A percentile compares a stretch with the other conserved stretches of the same genome.
phyloP scores from a whole-genome alignment of 1,284 basidiomycete species.

The Apiotrichum domesticum region DNA sequence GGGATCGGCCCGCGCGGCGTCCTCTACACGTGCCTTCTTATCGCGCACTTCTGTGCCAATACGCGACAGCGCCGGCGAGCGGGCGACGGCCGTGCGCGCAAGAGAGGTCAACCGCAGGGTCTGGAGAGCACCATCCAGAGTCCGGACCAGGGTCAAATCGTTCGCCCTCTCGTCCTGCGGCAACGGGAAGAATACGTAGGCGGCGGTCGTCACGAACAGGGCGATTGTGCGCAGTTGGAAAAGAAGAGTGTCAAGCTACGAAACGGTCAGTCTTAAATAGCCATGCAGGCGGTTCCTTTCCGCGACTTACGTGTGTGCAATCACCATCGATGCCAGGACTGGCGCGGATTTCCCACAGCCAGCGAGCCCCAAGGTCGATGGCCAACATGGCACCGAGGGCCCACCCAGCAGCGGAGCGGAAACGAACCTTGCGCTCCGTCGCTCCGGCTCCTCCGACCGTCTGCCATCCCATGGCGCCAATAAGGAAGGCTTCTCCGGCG shows the following conservation, averaged over 20 bases:
- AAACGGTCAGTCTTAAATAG: background rate
- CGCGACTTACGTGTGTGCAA: conserved; percentile 29
- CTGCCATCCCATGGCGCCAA: conserved; percentile 24
- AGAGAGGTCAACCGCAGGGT: conserved; percentile 20
- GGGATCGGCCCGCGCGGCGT: background rate
- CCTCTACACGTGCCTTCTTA: conserved; percentile 1
- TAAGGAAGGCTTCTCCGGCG: conserved; percentile 15
- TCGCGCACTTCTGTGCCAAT: background rate
- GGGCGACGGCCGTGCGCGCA: conserved; percentile 16
- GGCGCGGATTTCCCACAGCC: conserved; percentile 22
- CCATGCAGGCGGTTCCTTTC: background rate
- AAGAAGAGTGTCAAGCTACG: conserved; percentile 26
- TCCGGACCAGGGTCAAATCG: background rate
- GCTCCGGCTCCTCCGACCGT: conserved; percentile 16
- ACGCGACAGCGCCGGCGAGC: conserved; percentile 9
- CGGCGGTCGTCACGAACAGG: conserved; percentile 23
- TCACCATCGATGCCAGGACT: conserved; percentile 20
- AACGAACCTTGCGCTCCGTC: conserved; percentile 13
- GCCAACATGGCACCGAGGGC: conserved; percentile 10
- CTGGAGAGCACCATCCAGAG: conserved; percentile 10
- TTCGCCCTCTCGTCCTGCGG: background rate
- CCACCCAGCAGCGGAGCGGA: conserved; percentile 20
- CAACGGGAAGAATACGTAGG: conserved; percentile 30
- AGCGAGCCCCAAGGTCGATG: conserved; percentile 17
- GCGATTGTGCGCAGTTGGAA: conserved; percentile 20